These are phyloP conservation scores for Ceratocystis smalleyi DNA, from an alignment of 2,329 filamentous ascomycete genomes.

Conservation along the genomic window DNA sequence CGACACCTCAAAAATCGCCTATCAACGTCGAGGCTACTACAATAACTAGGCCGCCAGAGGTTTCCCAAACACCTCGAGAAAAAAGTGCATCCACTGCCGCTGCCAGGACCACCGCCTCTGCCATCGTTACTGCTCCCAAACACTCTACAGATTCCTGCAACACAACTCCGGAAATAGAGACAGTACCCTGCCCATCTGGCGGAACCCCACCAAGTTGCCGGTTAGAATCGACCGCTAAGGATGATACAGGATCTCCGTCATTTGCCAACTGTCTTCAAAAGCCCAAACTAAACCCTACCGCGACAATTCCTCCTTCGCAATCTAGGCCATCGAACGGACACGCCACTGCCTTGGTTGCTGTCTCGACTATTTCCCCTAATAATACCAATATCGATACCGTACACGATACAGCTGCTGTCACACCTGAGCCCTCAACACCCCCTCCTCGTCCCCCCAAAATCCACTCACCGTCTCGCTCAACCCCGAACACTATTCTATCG, in stretches of 20 bases:
- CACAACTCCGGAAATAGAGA: neutral
- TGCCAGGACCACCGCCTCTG: neutral
- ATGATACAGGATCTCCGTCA: neutral
- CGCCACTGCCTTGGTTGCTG: neutral
- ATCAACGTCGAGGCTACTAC: neutral
- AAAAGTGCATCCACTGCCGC: neutral
- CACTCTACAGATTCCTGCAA: neutral
- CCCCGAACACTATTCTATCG: neutral
- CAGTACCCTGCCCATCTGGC: neutral
- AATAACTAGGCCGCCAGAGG: neutral
- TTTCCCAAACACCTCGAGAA: neutral
- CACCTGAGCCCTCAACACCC: neutral
- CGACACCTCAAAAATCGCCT: neutral
- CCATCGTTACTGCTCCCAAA: too few species aligned
- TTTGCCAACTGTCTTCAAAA: neutral
- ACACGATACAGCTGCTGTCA: neutral
- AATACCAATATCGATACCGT: neutral
- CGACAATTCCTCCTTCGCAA: neutral
- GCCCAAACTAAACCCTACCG: neutral
- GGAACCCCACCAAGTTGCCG: neutral
- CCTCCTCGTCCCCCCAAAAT: conserved; percentile 3
- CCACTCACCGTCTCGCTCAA: neutral
- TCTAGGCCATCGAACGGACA: neutral
- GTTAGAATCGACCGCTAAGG: neutral
- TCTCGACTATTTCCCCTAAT: neutral